Evolutionary conservation across 2,329 filamentous ascomycete species (phyloP), one percentile per base, ranked within the genome.

Genomic region (Monosporascus sp.): DNA sequence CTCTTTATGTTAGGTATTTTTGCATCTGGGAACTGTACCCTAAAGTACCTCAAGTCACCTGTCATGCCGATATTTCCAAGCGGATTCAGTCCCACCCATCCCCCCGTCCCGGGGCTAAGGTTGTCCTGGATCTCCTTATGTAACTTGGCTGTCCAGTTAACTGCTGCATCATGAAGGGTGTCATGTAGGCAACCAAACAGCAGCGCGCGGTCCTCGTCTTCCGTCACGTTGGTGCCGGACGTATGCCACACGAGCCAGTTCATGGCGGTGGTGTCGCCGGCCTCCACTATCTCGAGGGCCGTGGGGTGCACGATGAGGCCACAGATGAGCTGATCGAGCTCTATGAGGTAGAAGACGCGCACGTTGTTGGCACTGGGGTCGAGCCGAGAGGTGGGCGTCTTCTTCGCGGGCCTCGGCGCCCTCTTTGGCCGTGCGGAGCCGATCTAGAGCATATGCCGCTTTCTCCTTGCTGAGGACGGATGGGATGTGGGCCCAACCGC

Each of bases 191-290:
- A 67, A 8, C 60, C 67, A 47, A 70, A 68, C 8, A 69, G n/a
- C 38, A 70, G 45, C 22, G 67, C 68, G 2, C 68, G 57, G 27
- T 70, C 66, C 51, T 65, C 50, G 37, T 67, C 64, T 47, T 60
- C 53, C 0, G 67, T 68, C 19, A 66, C 58, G 46, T 70, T 70
- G 37, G 52, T 50, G n/a, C 68, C 68, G 8, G 55, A 60, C 3
- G 67, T 70, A 37, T 70, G 68, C 68, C 68, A 70, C 2, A 70
- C 58, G 1, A 63, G 55, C 0, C 68, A 66, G 26, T 68, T 64
- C 65, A 70, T 68, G 40, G 67, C 57, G 40, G 70, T 55, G 16
- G 68, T 63, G 38, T 64, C 63, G 3, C 68, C 67, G 3, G 65
- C 65, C 27, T 48, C 41, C 2, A 49, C 50, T 51, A 57, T 55